These are phyloP conservation scores for Parietichytrium sp. DNA, from an alignment of 108 stramenopile species.

Conservation along the genomic window DNA sequence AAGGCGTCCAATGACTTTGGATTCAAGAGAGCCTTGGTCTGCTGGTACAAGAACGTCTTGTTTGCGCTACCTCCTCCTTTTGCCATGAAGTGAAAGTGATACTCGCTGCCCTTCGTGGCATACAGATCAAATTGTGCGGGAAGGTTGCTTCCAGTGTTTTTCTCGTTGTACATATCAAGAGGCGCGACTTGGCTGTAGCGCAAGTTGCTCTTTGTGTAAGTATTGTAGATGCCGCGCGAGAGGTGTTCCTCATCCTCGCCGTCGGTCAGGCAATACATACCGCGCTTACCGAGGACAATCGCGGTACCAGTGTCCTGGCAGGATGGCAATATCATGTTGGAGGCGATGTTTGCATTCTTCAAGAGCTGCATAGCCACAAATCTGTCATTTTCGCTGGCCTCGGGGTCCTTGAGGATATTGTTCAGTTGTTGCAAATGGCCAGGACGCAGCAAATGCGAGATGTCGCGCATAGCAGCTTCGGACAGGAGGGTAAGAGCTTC, in stretches of 20 bases:
- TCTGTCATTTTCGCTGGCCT: slow-evolving; percentile 87
- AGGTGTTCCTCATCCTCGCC: slow-evolving; percentile 87
- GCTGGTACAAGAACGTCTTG: slow-evolving; percentile 92
- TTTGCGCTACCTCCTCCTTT: slow-evolving; percentile 95
- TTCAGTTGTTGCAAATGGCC: slow-evolving; percentile 80
- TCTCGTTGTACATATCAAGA: slow-evolving; percentile 85
- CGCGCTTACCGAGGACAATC: slow-evolving; percentile 85
- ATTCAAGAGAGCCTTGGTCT: slow-evolving; percentile 90
- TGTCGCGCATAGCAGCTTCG: slow-evolving; percentile 67
- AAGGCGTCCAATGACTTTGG: slow-evolving; percentile 78
- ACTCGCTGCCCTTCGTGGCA: slow-evolving; percentile 76
- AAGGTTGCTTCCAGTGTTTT: slow-evolving; percentile 86
- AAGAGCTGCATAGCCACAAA: slow-evolving; percentile 92
- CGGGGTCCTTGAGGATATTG: slow-evolving; percentile 88
- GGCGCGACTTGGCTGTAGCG: slow-evolving; percentile 91
- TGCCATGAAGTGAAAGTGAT: slow-evolving; percentile 89
- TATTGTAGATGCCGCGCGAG: slow-evolving; percentile 80
- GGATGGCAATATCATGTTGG: slow-evolving; percentile 79
- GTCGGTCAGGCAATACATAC: slow-evolving; percentile 84
- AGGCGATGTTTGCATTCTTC: slow-evolving; percentile 91
- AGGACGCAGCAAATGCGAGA: slow-evolving; percentile 87
- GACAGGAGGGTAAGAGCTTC: slow-evolving; percentile 53
- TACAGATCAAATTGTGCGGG: slow-evolving; percentile 90
- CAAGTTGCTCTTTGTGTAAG: slow-evolving; percentile 83
- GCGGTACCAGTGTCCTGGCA: slow-evolving; percentile 97